Evolutionary conservation across 306 rosid species (phyloP).

Genomic region (Dryas drummondii): DNA sequence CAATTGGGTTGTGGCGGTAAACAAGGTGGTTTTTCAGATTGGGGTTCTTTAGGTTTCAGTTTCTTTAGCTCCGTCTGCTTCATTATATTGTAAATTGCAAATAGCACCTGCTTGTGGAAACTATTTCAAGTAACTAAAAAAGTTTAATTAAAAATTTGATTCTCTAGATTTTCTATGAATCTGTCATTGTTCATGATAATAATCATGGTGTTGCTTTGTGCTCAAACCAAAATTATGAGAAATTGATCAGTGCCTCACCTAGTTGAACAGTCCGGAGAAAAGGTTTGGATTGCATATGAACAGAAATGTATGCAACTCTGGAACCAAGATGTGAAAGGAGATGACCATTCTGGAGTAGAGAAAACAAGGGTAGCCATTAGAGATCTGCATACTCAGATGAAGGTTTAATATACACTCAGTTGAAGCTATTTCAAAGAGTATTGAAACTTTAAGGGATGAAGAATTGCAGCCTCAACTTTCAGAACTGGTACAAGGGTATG

Average conservation of each 20-base stretch:
- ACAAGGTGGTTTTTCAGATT: too few species aligned
- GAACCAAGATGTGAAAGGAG: slow-evolving; percentile 75
- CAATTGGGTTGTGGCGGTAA: too few species aligned
- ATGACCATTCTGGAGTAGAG: slow-evolving; percentile 58
- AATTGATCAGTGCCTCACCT: slow-evolving; percentile 24
- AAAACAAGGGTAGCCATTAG: slow-evolving; percentile 70
- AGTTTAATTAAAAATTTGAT: too few species aligned
- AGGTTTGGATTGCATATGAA: slow-evolving; percentile 73
- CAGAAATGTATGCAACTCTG: slow-evolving; percentile 66
- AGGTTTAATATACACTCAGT: slow-evolving; percentile 84
- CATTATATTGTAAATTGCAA: too few species aligned
- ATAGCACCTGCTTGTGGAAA: neutral
- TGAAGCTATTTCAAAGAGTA: slow-evolving; percentile 77
- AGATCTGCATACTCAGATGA: slow-evolving; percentile 82
- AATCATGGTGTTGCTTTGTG: neutral
- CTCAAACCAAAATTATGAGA: neutral
- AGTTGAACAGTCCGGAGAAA: slow-evolving; percentile 74
- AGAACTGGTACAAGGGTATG: slow-evolving; percentile 72
- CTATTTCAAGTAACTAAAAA: too few species aligned
- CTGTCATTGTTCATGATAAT: neutral
- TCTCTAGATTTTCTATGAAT: neutral
- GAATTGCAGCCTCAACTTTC: slow-evolving; percentile 92
- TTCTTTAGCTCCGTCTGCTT: too few species aligned
- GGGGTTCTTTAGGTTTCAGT: too few species aligned
- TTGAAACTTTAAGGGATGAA: slow-evolving; percentile 81